Evolutionary conservation across 2,329 filamentous ascomycete species (phyloP), one percentile per base, ranked within the genome.

Genomic region (Penicillium sp.): DNA sequence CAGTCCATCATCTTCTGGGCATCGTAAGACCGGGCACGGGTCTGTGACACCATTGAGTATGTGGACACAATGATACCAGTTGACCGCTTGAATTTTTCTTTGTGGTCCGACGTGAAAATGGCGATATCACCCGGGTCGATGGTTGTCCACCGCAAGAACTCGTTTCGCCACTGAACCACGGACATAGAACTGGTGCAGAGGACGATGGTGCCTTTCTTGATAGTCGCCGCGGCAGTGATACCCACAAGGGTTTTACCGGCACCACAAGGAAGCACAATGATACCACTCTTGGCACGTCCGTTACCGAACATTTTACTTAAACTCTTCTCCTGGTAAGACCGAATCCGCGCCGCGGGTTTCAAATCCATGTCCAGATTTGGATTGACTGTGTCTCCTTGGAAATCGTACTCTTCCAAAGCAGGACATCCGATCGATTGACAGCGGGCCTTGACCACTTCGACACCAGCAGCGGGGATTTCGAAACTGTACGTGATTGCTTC

Each of bases 261-360:
- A 66, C 94, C 94, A 73, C 94, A 99, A 19, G 94, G 94, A 67
- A 99, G 77, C 56, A 99, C 94, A 59, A 99, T 99, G 65, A 99
- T 95, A 57, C 94, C 94, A 75, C 92, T 97, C 79, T 96, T 94
- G 15, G 94, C 94, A 76, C 94, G 89, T 50, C 93, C 93, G 71
- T 99, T 99, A 71, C 94, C 93, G 73, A 99, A 99, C 94, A 99
- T 99, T 76, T 99, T 99, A 79, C 91, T 96, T 10, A 99, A 81
- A 64, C 92, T 96, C 78, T 97, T 96, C 75, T 99, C 94, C 73
- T 99, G 94, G 68, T 99, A 99, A 27, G 58, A 61, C 46, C 65
- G 65, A 47, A 67, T 67, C 27, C 64, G 49, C 4, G 65, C 65
- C 13, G 65, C 63, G 2, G 65, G 79, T 85, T 88, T 72, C 93